Conservation (phyloP, 2,329 filamentous ascomycete genomes). For the Knoxdaviesia capensis region DNA sequence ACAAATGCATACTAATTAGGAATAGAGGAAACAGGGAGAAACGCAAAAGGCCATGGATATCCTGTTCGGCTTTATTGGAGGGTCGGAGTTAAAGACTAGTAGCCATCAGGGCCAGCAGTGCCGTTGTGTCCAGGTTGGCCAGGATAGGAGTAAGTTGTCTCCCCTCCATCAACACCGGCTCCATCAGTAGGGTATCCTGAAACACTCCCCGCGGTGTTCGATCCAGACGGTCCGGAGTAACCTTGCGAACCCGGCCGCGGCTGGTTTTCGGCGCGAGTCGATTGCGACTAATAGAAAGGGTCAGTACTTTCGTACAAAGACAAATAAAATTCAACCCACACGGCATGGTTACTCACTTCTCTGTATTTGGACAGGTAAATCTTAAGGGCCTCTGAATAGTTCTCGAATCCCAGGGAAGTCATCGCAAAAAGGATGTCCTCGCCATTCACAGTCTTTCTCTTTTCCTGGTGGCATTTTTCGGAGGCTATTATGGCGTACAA, state of each 20-base stretch:
- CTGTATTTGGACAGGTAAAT: slow-evolving; percentile 96
- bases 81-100: slow-evolving; percentile 14
- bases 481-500: slow-evolving; percentile 43
- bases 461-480: slow-evolving; percentile 98
- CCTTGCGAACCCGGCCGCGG: slow-evolving; percentile 31
- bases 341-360: slow-evolving; percentile 46
- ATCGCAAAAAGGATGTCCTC: slow-evolving; percentile 98
- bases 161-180: slow-evolving; percentile 9
- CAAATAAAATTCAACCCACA: no score
- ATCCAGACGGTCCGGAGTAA: slow-evolving; percentile 15
- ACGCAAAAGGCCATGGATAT: no score
- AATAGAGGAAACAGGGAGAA: no score
- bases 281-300: slow-evolving; percentile 42
- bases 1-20: no score
- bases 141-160: slow-evolving; percentile 29
- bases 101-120: slow-evolving; percentile 28
- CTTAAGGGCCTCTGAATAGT: slow-evolving; percentile 94
- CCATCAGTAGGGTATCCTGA: slow-evolving; percentile 16
- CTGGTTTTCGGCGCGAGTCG: slow-evolving; percentile 43
- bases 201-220: slow-evolving; percentile 16
- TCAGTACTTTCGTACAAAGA: no score
- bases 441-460: slow-evolving; percentile 96
- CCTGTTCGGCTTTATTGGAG: no score
- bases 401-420: slow-evolving; percentile 97
- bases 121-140: slow-evolving; percentile 38